Conservation (phyloP, 768 basidiomycete genomes). For the Leccinum incarnatum region DNA sequence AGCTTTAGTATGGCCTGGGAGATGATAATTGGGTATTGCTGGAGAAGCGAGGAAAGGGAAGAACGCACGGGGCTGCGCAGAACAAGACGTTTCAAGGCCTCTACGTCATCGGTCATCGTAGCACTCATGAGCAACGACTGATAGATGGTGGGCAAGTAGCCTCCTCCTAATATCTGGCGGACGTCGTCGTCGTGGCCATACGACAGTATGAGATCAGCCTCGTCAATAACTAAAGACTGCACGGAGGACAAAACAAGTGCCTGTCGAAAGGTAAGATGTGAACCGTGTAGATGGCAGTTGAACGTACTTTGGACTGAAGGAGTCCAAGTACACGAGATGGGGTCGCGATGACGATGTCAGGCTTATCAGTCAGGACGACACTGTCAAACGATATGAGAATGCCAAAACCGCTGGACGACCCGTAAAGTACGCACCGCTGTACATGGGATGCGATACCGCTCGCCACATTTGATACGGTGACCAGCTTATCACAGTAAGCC, state of each 20-base stretch:
- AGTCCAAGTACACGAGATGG: conserved; percentile 68
- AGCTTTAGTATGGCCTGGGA: conserved; percentile 79
- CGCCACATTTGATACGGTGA: conserved; percentile 73
- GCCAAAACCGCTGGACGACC: neutral
- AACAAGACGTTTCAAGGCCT: conserved; percentile 82
- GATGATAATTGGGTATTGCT: neutral
- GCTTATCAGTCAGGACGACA: conserved; percentile 59
- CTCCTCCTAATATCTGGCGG: conserved; percentile 64
- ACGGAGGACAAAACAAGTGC: conserved; percentile 62
- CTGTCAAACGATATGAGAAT: conserved; percentile 31
- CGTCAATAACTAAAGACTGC: conserved; percentile 91
- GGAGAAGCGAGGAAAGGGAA: neutral
- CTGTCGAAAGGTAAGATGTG: conserved; percentile 35
- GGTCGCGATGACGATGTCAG: conserved; percentile 78
- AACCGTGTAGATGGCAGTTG: neutral
- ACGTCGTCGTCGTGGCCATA: conserved; percentile 96
- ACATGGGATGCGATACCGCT: conserved; percentile 67
- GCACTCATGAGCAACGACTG: conserved; percentile 97
- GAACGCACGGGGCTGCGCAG: conserved; percentile 79
- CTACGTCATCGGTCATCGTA: conserved; percentile 95
- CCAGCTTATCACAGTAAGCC: conserved; percentile 75
- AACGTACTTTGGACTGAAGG: conserved; percentile 64
- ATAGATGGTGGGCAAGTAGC: conserved; percentile 74
- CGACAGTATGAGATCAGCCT: conserved; percentile 94
- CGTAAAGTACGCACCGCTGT: conserved; percentile 52